Conservation (phyloP, 257 asterid genomes). For the Mitragyna speciosa region DNA sequence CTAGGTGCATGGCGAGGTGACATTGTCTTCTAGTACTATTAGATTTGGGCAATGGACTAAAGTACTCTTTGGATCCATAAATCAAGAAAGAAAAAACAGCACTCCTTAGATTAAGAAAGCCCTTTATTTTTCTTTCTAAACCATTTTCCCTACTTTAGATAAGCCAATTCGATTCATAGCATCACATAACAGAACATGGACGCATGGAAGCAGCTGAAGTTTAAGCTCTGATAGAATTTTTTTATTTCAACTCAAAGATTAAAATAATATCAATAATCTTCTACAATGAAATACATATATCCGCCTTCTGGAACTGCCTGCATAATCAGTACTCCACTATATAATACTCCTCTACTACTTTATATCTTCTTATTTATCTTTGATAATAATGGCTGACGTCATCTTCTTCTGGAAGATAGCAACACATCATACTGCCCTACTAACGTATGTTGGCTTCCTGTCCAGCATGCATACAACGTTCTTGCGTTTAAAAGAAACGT, state of each 20-base stretch:
- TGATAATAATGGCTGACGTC: slow-evolving; percentile 1
- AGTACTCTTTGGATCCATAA: no score
- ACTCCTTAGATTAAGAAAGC: no score
- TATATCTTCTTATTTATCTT: neutral
- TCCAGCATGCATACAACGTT: slow-evolving; percentile 11
- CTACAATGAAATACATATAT: no score
- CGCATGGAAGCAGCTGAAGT: neutral
- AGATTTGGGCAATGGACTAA: no score
- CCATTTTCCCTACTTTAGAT: neutral
- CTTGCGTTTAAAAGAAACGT: neutral
- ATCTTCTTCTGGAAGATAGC: slow-evolving; percentile 28
- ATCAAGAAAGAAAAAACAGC: no score
- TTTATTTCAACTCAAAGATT: neutral
- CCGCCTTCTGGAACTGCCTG: no score
- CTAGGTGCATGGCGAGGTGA: no score
- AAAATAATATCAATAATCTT: no score
- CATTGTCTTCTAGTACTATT: no score
- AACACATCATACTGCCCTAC: slow-evolving; percentile 1
- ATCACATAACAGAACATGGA: neutral
- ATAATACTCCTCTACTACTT: neutral
- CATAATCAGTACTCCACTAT: slow-evolving; percentile 12
- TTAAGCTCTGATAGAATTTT: neutral
- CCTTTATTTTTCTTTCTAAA: no score
- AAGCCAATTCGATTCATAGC: neutral
- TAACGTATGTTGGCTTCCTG: slow-evolving; percentile 1